Base-by-base conservation (phyloP, 2,329 filamentous ascomycete genomes). In the Calonectria henricotiae region DNA sequence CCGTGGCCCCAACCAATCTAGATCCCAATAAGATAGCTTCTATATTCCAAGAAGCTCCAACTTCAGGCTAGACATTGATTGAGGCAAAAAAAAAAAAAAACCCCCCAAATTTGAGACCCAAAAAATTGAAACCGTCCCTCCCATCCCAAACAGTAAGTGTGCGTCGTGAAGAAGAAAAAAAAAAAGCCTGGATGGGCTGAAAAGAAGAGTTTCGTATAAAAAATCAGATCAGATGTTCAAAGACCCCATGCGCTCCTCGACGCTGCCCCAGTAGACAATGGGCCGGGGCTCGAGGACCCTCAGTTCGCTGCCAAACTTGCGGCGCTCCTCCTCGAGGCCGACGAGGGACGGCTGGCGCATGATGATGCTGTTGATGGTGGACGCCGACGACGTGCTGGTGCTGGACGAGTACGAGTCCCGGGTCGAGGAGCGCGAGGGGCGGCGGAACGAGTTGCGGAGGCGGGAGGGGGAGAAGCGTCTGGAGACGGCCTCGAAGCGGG, bases 241-340 rank as follows among this genome's bases (percentile, higher is more conserved):
- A 23, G 81, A 82, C 49, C 83, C 82, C 78, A 91, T 89, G 63
- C 89, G 85, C 82, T 91, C 89, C 80, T 91, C 89, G 58, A 91
- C 80, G 44, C 90, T 88, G 73, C 87, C 88, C 86, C 89, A 91
- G 81, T 90, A 91, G 64, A 90, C 88, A 41, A 90, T 85, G 12
- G 90, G 90, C 49, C 90, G 82, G 2, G 90, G 90, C 80, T 92
- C 90, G 30, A 92, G 85, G 20, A 92, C 83, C 74, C 83, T 84
- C 9, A 91, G 83, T 75, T 89, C 88, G 62, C 82, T 83, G 11
- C 85, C 84, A 65, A 89, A 90, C 74, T 81, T 85, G 75, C 81
- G 83, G 73, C 85, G 86, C 81, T 91, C 89, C 76, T 89, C 88
- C 75, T 90, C 88, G 71, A 90, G 81, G 75, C 87, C 84, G n/a